Percentiles rank a stretch among this genome's conserved stretches.
phyloP scores from a whole-genome alignment of 441 rosid genomes.

The Pelargonium australe region DNA sequence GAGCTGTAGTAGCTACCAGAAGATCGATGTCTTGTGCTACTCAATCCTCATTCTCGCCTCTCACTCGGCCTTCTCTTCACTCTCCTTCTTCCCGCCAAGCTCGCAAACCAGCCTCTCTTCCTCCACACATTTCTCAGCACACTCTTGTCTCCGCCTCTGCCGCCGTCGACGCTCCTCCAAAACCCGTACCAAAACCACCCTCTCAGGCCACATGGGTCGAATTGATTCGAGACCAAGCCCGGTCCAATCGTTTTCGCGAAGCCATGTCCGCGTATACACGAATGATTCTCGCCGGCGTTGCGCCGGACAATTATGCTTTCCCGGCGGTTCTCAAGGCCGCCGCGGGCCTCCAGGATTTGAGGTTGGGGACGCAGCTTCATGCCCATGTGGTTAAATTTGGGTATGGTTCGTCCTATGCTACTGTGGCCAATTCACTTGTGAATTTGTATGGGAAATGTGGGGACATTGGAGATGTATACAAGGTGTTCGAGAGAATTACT shows the following conservation, averaged over 20 bases:
- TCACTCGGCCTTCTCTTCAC: constrained; percentile 21
- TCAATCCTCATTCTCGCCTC: constrained; percentile 1
- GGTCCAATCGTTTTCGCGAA: constrained; percentile 52
- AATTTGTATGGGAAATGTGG: constrained; percentile 66
- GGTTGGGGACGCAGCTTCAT: constrained; percentile 64
- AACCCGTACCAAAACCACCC: constrained; percentile 21
- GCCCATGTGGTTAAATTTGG: constrained; percentile 69
- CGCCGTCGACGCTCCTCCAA: constrained; percentile 19
- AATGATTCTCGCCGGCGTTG: constrained; percentile 45
- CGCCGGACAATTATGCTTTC: constrained; percentile 62
- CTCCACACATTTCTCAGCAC: too few relatives aligned
- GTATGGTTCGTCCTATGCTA: constrained; percentile 36
- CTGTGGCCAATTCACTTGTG: constrained; percentile 65
- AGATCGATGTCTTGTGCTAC: neutral
- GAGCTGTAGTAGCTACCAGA: neutral
- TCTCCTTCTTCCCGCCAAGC: constrained; percentile 6
- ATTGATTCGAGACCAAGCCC: constrained; percentile 46
- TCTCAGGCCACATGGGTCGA: constrained; percentile 58
- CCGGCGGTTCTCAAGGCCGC: constrained; percentile 73
- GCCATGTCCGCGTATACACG: constrained; percentile 53
- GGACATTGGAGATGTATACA: constrained; percentile 37
- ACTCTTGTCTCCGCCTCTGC: constrained; percentile 11
- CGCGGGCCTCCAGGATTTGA: constrained; percentile 43
- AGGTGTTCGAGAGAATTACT: constrained; percentile 69
- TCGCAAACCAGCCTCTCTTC: neutral